Conservation (phyloP, 441 rosid genomes). For the Kokia cookei region DNA sequence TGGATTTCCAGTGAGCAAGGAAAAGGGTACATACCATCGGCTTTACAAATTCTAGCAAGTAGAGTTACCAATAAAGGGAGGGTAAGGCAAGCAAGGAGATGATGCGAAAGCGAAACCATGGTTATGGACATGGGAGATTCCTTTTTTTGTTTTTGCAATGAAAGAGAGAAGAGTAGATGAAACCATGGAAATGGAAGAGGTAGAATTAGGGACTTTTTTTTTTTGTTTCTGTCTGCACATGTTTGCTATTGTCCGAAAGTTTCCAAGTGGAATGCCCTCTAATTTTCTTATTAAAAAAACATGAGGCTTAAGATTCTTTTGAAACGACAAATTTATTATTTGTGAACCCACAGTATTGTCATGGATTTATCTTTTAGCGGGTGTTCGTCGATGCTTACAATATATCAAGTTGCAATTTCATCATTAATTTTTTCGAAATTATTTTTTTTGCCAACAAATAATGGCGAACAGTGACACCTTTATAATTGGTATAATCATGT, state of each 20-base stretch:
- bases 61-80: slow-evolving; percentile 13
- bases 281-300: neutral
- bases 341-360: neutral
- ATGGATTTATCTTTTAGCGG: slow-evolving; percentile 5
- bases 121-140: neutral
- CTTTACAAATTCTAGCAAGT: slow-evolving; percentile 5
- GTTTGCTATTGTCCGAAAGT: slow-evolving; percentile 15
- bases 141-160: neutral
- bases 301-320: neutral
- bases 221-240: slow-evolving; percentile 18
- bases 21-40: slow-evolving; percentile 20
- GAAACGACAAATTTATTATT: neutral
- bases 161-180: neutral
- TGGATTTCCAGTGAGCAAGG: slow-evolving; percentile 19
- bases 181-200: neutral
- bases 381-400: slow-evolving; percentile 29
- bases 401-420: neutral
- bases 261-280: slow-evolving; percentile 3
- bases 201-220: neutral
- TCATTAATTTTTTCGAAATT: too few relatives aligned
- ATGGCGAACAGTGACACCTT: too few relatives aligned
- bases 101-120: slow-evolving; percentile 18
- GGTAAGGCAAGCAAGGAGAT: slow-evolving; percentile 5
- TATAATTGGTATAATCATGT: too few relatives aligned
- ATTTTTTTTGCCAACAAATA: too few relatives aligned